Evolutionary conservation across 2,329 filamentous ascomycete species (phyloP).

Genomic region (Ophiostoma tasmaniense): DNA sequence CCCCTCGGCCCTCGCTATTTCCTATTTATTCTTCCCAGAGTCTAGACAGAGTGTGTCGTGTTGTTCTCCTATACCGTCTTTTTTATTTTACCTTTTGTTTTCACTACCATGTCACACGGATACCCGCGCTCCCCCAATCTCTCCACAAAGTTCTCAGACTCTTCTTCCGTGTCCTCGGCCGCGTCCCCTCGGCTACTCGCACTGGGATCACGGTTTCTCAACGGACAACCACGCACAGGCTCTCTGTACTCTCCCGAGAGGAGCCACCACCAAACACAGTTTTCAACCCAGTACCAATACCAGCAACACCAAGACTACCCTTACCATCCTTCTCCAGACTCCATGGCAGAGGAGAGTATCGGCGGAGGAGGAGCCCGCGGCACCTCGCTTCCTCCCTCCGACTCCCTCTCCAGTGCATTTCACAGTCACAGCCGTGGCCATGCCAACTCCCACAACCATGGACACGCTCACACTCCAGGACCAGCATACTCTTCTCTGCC

Average conservation of each 20-base stretch:
- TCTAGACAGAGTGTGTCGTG: neutral
- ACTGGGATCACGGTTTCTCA: slow-evolving; percentile 1
- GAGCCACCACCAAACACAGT: slow-evolving; percentile 20
- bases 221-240: slow-evolving; percentile 9
- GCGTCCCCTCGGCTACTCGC: slow-evolving; percentile 47
- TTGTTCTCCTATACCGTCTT: neutral
- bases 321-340: slow-evolving; percentile 9
- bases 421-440: slow-evolving; percentile 26
- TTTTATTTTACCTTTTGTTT: neutral
- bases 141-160: slow-evolving; percentile 55
- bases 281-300: neutral
- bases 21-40: neutral
- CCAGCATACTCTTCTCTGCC: neutral
- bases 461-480: neutral
- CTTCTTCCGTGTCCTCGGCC: slow-evolving; percentile 54
- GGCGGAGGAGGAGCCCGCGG: slow-evolving; percentile 26
- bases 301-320: slow-evolving; percentile 10
- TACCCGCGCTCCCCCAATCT: slow-evolving; percentile 55
- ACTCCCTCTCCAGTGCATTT: slow-evolving; percentile 49
- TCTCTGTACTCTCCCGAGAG: slow-evolving; percentile 10
- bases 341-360: neutral
- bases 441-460: neutral
- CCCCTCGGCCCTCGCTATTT: neutral
- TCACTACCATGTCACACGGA: slow-evolving; percentile 44
- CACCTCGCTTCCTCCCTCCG: slow-evolving; percentile 51